Conservation (phyloP, 345 rosid species). For the Eucalyptus regnans region DNA sequence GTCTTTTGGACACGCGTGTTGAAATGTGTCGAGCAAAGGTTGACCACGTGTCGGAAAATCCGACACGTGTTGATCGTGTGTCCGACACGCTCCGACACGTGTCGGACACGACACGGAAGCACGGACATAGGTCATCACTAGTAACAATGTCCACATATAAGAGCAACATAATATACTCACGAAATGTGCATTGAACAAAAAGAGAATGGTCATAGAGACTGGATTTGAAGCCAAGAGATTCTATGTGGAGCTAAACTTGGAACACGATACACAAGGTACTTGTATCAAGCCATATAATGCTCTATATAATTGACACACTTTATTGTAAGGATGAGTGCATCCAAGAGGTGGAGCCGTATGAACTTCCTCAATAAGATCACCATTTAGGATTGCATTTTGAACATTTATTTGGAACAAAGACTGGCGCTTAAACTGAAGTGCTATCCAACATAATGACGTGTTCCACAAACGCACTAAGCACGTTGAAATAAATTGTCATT, state of each 20-base stretch:
- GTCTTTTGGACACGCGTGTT: no score
- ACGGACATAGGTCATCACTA: neutral
- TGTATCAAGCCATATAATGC: neutral
- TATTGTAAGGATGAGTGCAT: neutral
- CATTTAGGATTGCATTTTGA: neutral
- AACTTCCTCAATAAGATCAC: neutral
- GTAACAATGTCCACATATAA: neutral
- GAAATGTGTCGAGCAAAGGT: no score
- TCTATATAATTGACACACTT: neutral
- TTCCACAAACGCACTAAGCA: neutral
- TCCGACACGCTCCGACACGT: no score
- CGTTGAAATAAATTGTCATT: neutral
- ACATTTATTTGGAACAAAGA: neutral
- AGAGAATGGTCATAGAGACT: neutral
- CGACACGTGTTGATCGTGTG: no score
- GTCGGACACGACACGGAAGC: no score
- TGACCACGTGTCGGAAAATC: no score
- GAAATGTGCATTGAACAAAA: neutral
- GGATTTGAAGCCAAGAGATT: neutral
- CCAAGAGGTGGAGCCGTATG: neutral
- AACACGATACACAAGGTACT: fast-evolving
- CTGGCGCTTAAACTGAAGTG: fast-evolving
- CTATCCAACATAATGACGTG: neutral
- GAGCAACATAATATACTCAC: neutral
- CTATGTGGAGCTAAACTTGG: neutral